Conservation (phyloP, 352 stramenopile genomes). For the Phytophthora boehmeriae region DNA sequence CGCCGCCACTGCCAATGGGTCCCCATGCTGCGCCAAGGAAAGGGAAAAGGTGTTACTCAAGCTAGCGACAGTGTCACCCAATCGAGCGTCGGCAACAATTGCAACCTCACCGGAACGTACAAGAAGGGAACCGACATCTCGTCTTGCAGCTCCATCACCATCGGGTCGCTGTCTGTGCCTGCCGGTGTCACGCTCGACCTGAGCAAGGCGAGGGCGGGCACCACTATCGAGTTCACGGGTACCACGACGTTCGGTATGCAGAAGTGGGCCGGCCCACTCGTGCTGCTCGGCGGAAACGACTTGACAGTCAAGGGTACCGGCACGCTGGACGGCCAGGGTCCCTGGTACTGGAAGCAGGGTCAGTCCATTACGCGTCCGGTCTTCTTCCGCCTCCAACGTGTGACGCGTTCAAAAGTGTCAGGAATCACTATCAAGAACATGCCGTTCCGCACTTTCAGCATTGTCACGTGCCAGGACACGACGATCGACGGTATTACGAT, state of each 20-base stretch:
- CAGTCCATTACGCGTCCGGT: conserved; percentile 21
- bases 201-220: conserved; percentile 8
- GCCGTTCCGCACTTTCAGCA: conserved; percentile 34
- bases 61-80: conserved; percentile 2
- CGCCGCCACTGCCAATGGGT: conserved; percentile 5
- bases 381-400: conserved; percentile 15
- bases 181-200: conserved; percentile 36
- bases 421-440: conserved; percentile 38
- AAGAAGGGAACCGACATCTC: conserved; percentile 22
- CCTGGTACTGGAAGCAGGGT: conserved; percentile 35
- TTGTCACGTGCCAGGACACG: conserved; percentile 9
- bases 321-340: conserved; percentile 12
- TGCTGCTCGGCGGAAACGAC: conserved; percentile 20
- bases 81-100: conserved; percentile 6
- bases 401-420: conserved; percentile 12
- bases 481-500: conserved; percentile 12
- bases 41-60: not conserved
- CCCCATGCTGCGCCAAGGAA: conserved; percentile 11
- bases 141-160: conserved; percentile 26
- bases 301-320: conserved; percentile 14
- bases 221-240: conserved; percentile 33
- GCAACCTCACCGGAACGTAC: conserved; percentile 36
- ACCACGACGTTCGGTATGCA: conserved; percentile 36
- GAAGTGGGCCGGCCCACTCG: conserved; percentile 30
- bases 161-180: conserved; percentile 29